Evolutionary conservation across 2,329 filamentous ascomycete genomes (phyloP).

Genomic region (Ceratocystis albifundus): DNA sequence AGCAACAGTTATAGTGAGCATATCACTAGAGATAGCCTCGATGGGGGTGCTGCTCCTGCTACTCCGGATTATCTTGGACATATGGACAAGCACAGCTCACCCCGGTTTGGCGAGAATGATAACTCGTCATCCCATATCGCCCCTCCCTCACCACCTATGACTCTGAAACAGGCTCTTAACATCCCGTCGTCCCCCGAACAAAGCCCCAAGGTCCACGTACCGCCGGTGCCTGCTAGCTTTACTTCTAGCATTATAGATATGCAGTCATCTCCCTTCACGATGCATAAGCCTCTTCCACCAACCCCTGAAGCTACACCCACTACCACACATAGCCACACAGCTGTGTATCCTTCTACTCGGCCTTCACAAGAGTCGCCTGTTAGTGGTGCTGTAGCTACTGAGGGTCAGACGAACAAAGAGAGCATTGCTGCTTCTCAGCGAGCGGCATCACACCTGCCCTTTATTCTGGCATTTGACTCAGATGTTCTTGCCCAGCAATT

Average conservation of each 20-base stretch:
- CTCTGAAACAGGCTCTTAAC: slow-evolving; percentile 38
- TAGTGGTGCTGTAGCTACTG: background rate
- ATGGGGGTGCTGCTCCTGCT: slow-evolving; percentile 42
- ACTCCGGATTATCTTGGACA: slow-evolving; percentile 10
- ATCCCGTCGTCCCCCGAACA: slow-evolving; percentile 28
- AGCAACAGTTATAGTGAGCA: slow-evolving; percentile 40
- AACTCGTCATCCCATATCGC: slow-evolving; percentile 23
- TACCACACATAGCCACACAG: slow-evolving; percentile 30
- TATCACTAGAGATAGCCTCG: slow-evolving; percentile 43
- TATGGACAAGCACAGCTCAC: slow-evolving; percentile 5
- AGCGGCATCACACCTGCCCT: slow-evolving; percentile 54
- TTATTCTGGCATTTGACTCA: slow-evolving; percentile 70
- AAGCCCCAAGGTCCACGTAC: slow-evolving; percentile 29
- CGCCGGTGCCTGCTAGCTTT: slow-evolving; percentile 29
- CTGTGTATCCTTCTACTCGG: background rate
- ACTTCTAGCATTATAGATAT: background rate
- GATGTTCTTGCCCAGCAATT: slow-evolving; percentile 71
- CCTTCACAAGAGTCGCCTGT: background rate
- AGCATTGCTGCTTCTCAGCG: slow-evolving; percentile 32
- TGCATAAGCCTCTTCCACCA: slow-evolving; percentile 37
- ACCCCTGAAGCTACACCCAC: slow-evolving; percentile 42
- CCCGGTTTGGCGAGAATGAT: background rate
- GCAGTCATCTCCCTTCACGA: slow-evolving; percentile 30
- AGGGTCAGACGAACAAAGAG: slow-evolving; percentile 25
- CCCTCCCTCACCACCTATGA: slow-evolving; percentile 38